phyloP scores from a whole-genome alignment of 768 basidiomycete genomes.

The Lyophyllum semitale region DNA sequence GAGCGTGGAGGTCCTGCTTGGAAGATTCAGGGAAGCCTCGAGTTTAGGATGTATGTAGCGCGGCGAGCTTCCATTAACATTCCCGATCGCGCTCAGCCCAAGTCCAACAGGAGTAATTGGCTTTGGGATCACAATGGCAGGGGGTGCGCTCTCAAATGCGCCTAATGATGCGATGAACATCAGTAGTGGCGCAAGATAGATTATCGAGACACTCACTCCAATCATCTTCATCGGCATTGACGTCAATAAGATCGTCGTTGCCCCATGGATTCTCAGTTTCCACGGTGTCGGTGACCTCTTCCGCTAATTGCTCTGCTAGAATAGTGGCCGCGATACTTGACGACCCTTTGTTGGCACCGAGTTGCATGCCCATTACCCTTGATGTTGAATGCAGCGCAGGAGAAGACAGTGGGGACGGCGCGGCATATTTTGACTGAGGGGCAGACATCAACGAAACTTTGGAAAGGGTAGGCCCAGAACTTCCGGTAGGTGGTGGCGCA shows the following conservation, averaged over 20 bases:
- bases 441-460: neutral
- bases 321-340: constrained; percentile 31
- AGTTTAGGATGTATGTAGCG: neutral
- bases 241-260: constrained; percentile 83
- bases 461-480: constrained; percentile 14
- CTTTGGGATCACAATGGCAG: constrained; percentile 22
- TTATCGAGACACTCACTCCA: constrained; percentile 71
- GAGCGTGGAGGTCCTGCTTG: constrained; percentile 19
- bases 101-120: neutral
- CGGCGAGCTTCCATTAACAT: neutral
- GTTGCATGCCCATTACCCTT: constrained; percentile 65
- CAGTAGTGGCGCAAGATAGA: neutral
- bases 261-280: constrained; percentile 66
- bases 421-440: constrained; percentile 4
- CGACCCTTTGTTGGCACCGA: constrained; percentile 58
- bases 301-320: constrained; percentile 57
- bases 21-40: neutral
- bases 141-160: constrained; percentile 72
- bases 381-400: constrained; percentile 23
- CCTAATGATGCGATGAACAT: constrained; percentile 37
- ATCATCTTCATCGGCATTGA: constrained; percentile 90
- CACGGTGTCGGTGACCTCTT: constrained; percentile 48
- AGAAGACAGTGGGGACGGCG: constrained; percentile 12
- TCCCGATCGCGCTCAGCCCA: neutral
- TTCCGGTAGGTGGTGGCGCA: constrained; percentile 35